Percentiles rank a stretch among this genome's conserved stretches.
Evolutionary conservation across 768 basidiomycete species (phyloP).

Genomic region (Mycena albidolilacea): DNA sequence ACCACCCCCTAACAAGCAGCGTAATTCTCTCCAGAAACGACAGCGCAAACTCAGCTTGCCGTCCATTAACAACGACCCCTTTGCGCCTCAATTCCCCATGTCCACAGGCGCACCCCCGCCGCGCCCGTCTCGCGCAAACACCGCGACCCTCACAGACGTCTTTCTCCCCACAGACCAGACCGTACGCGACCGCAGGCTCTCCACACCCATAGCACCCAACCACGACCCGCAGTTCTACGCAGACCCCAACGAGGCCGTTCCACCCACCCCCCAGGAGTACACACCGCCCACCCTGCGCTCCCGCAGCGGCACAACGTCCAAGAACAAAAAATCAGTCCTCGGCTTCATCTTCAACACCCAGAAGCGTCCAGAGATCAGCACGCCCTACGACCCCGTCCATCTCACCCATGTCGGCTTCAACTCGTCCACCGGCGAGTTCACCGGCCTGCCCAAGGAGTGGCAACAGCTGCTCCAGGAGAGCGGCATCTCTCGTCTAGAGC

Average conservation of each 20-base stretch:
- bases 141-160: conserved; percentile 84
- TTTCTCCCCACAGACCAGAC: conserved; percentile 67
- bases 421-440: conserved; percentile 97
- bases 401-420: conserved; percentile 99
- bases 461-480: conserved; percentile 96
- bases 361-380: conserved; percentile 93
- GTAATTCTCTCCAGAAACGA: conserved; percentile 72
- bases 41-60: conserved; percentile 69
- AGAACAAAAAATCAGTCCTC: conserved; percentile 79
- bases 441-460: conserved; percentile 98
- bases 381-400: conserved; percentile 98
- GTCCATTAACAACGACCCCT: conserved; percentile 50
- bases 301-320: conserved; percentile 64
- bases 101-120: conserved; percentile 73
- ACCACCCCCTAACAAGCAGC: conserved; percentile 58
- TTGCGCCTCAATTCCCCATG: conserved; percentile 31
- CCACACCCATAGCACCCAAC: conserved; percentile 56
- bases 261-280: conserved; percentile 40
- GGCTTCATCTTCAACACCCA: conserved; percentile 83
- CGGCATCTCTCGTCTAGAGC: conserved; percentile 93
- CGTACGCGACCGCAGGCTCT: conserved; percentile 61
- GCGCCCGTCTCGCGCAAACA: conserved; percentile 88
- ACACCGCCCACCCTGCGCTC: conserved; percentile 51
- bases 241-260: conserved; percentile 52
- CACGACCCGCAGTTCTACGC: conserved; percentile 61